Conservation (phyloP, 192 early-diverging fungal genomes). For the Entomortierella chlamydospora region DNA sequence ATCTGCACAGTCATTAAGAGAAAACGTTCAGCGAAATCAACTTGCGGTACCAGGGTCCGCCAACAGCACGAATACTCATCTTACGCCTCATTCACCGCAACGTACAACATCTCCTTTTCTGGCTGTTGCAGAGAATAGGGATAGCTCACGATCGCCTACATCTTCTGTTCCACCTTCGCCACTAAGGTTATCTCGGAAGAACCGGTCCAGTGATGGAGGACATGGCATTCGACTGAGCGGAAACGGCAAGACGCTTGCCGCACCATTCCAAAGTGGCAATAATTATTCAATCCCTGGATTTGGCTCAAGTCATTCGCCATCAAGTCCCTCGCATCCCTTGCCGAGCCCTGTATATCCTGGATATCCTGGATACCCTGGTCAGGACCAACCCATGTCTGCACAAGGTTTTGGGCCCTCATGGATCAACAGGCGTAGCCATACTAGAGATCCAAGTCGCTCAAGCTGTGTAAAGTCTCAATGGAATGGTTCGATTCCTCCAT, state of each 20-base stretch:
- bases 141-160: neutral
- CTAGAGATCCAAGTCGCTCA: neutral
- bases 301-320: neutral
- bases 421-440: neutral
- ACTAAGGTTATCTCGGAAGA: neutral
- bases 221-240: neutral
- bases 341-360: neutral
- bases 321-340: neutral
- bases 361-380: neutral
- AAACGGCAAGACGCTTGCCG: neutral
- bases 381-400: neutral
- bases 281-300: conserved; percentile 19
- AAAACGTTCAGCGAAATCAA: neutral
- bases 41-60: conserved; percentile 14
- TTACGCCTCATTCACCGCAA: conserved; percentile 27
- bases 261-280: conserved; percentile 19
- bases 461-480: neutral
- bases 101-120: neutral
- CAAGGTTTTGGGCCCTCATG: neutral
- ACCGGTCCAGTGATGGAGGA: neutral
- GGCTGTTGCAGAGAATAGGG: neutral
- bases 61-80: conserved; percentile 8
- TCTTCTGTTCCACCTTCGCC: neutral
- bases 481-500: neutral
- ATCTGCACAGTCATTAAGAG: conserved; percentile 32